Base-by-base conservation (phyloP, 805 yeast genomes). In the Sugiyamaella qingdaonensis region DNA sequence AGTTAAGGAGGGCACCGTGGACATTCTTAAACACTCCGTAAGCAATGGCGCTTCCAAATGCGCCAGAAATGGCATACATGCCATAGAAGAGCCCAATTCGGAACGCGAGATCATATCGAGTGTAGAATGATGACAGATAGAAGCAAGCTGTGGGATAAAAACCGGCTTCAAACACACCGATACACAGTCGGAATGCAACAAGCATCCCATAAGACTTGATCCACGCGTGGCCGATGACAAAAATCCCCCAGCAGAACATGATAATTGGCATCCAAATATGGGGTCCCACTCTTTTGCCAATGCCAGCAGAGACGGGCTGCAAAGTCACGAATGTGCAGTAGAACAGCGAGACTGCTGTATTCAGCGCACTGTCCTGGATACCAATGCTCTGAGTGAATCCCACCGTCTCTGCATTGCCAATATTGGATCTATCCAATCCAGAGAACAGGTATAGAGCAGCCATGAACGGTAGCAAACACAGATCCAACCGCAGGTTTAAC, bases 191-290 rank as follows among this genome's bases (percentile, higher is more conserved):
- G 19, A 76, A 61, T 1, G 72, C 78, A 24, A 77, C 54, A 47
- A 79, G 69, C 2, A 78, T 79, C 10, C 73, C 76, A 54, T 61
- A 78, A 32, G 64, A 75, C 19, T 79, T 68, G 1, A 81, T 68
- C 24, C 76, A 71, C 0, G 95, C 88, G 10, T 89, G 66, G 0
- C 86, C 94, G 35, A 86, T 66, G 13, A 39, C 43, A 21, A 39
- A 39, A n/a, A 39, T 39, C 10, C 77, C 74, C 78, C 78, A 75
- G 11, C 58, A 48, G 10, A 63, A 54, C 70, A 67, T 68, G 46
- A 64, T 69, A 16, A 64, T 52, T 10, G 73, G 70, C 18, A 72
- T 58, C 60, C 68, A 71, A 24, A 62, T 52, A 50, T 61, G 62
- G 11, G 77, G 75, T 10, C 71, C 69, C n/a, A 51, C 46, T 21